Conservation (phyloP, 768 basidiomycete species). For the Pulveroboletus ravenelii region DNA sequence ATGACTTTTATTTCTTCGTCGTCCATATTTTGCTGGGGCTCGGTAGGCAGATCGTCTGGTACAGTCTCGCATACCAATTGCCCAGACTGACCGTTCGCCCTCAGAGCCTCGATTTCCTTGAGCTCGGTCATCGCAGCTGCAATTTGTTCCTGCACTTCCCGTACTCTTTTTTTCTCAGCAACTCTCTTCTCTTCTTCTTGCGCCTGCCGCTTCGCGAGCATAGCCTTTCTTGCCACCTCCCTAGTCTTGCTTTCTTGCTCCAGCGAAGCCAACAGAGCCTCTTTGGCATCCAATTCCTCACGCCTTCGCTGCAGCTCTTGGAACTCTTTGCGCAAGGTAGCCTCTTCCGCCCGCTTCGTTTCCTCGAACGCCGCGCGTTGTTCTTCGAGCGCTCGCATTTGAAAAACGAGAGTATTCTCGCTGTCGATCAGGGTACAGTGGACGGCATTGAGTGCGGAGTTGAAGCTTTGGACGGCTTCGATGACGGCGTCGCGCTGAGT, state of each 20-base stretch:
- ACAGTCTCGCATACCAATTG: not conserved
- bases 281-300: constrained; percentile 20
- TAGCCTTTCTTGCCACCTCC: constrained; percentile 20
- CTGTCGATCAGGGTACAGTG: constrained; percentile 14
- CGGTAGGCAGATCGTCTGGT: constrained; percentile 12
- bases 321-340: constrained; percentile 14
- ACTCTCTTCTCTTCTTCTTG: constrained; percentile 24
- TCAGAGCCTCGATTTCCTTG: constrained; percentile 7
- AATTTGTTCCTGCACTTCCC: constrained; percentile 18
- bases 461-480: constrained; percentile 13
- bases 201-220: constrained; percentile 20
- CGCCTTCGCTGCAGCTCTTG: constrained; percentile 17
- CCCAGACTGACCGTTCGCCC: constrained; percentile 1
- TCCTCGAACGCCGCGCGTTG: constrained; percentile 21
- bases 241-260: constrained; percentile 24
- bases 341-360: constrained; percentile 15
- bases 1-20: constrained; percentile 11
- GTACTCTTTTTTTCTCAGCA: constrained; percentile 14
- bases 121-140: constrained; percentile 16
- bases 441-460: constrained; percentile 1
- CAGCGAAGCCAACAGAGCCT: constrained; percentile 11
- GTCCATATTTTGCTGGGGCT: constrained; percentile 22
- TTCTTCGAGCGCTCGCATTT: constrained; percentile 12
- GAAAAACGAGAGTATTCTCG: constrained; percentile 13
- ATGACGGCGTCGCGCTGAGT: constrained; percentile 5